Percentiles rank a stretch among this genome's conserved stretches.
phyloP scores from a whole-genome alignment of 176 grass and related monocot genomes.

The Oryza brachyantha region DNA sequence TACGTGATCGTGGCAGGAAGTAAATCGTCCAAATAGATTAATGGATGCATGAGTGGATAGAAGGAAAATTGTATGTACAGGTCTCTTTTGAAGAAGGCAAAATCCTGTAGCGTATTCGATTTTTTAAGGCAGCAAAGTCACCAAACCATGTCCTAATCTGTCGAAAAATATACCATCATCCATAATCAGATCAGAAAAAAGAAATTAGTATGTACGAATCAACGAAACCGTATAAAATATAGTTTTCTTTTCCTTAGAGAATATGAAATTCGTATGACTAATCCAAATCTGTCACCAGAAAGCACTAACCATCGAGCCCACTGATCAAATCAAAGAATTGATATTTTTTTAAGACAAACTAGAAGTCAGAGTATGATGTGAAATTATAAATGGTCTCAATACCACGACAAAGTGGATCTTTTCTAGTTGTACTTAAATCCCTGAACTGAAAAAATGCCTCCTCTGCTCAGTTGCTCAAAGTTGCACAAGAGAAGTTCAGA shows the following conservation, averaged over 20 bases:
- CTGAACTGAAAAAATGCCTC: conserved; percentile 22
- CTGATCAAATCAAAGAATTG: not conserved
- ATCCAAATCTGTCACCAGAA: not conserved
- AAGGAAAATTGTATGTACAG: not conserved
- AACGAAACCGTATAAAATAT: not conserved
- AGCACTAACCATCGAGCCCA: not conserved
- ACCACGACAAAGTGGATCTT: conserved; percentile 6
- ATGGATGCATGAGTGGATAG: not conserved
- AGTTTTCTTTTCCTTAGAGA: not conserved
- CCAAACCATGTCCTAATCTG: not conserved
- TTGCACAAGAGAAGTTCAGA: not conserved
- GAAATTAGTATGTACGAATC: not conserved
- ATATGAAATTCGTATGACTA: not conserved
- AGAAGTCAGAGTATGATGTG: not conserved
- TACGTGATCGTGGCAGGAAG: conserved; percentile 8
- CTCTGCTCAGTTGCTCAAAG: not conserved
- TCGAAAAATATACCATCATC: not conserved
- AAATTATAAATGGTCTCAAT: not conserved
- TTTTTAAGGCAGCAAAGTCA: not conserved
- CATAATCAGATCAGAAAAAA: not conserved
- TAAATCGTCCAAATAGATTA: not conserved
- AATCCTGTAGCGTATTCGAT: not conserved
- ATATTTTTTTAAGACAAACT: not conserved
- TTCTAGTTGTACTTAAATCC: not conserved
- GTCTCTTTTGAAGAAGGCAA: not conserved